Conservation (phyloP, 2,329 filamentous ascomycete species). For the Westerdykella aurantiaca region DNA sequence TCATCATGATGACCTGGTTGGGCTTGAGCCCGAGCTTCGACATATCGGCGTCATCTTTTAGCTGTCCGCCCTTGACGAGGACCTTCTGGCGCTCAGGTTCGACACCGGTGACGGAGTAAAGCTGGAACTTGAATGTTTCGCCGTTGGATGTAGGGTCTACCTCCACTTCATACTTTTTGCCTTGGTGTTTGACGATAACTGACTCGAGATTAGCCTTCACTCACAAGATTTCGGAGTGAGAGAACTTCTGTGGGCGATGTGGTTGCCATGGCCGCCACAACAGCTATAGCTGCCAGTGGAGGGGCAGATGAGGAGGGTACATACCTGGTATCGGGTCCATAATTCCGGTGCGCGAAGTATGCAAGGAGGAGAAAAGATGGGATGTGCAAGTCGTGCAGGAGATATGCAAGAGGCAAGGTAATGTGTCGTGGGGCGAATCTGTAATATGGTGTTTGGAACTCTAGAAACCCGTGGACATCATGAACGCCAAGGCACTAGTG, state of each 20-base stretch:
- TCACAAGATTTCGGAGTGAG: background rate
- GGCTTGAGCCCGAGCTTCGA: conserved; percentile 78
- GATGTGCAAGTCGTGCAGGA: background rate
- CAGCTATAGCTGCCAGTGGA: no score
- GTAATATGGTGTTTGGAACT: background rate
- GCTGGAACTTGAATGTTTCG: conserved; percentile 91
- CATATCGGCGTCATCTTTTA: conserved; percentile 92
- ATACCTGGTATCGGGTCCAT: conserved; percentile 37
- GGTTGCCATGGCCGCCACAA: no score
- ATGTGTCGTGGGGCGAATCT: conserved; percentile 4
- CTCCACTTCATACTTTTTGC: conserved; percentile 92
- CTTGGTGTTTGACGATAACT: conserved; percentile 93
- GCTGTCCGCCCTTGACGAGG: conserved; percentile 83
- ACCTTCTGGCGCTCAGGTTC: conserved; percentile 97
- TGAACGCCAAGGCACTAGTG: conserved; percentile 12
- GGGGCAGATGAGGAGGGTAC: background rate
- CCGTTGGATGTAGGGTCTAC: conserved; percentile 78
- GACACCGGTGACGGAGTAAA: conserved; percentile 91
- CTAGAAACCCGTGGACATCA: conserved; percentile 3
- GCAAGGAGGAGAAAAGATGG: background rate
- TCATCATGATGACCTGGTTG: conserved; percentile 88
- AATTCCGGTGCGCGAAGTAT: conserved; percentile 1
- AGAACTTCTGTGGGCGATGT: no score
- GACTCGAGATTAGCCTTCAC: background rate
- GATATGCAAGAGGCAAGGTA: background rate